Base-by-base conservation (phyloP, 257 asterid species). In the Petunia axillaris region DNA sequence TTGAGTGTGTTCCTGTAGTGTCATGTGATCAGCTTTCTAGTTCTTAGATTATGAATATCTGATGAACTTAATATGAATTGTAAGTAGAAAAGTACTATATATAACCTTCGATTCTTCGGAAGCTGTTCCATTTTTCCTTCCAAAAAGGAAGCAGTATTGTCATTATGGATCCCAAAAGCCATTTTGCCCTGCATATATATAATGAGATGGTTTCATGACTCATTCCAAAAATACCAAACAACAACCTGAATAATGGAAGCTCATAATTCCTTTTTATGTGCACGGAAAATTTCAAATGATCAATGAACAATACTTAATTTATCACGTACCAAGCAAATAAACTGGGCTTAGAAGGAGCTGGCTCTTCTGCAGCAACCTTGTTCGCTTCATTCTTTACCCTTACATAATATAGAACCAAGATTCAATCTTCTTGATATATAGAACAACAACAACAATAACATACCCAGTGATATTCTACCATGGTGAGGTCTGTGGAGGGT, bases 21-120 rank as follows among this genome's bases (percentile, higher is more conserved):
- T 48, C 53, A 48, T 48, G 7, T 46, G 53, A 46, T 46, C 53
- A 46, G 5, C 5, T 46, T 9, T 46, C 53, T 46, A 5, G 8
- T 1, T 46, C 53, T 46, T 46, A 46, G 8, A 46, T 5, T 46
- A 46, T 48, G 53, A 48, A 6, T 48, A 6, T 48, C 8, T 48
- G 25, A 48, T 48, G 53, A 48, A 9, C 53, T 3, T 48, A 25
- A 25, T 25, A 25, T 25, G 25, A 25, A 25, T 25, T 25, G 25
- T 25, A 25, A 25, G 25, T 25, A 25, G 25, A 25, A 25, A 25
- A 25, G 25, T 25, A 25, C n/a, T 25, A 25, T 25, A 25, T 25
- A 25, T 25, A 25, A 93, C 96, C 97, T 93, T 90, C 91, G 25
- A 91, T 13, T n/a, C 41, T 84, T 8, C 79, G 82, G 71, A 90